A percentile compares a stretch with the other conserved stretches of the same genome.
These are phyloP conservation scores for Chaetomium sp. DNA, from an alignment of 2,329 filamentous ascomycete species.

Conservation along the genomic window DNA sequence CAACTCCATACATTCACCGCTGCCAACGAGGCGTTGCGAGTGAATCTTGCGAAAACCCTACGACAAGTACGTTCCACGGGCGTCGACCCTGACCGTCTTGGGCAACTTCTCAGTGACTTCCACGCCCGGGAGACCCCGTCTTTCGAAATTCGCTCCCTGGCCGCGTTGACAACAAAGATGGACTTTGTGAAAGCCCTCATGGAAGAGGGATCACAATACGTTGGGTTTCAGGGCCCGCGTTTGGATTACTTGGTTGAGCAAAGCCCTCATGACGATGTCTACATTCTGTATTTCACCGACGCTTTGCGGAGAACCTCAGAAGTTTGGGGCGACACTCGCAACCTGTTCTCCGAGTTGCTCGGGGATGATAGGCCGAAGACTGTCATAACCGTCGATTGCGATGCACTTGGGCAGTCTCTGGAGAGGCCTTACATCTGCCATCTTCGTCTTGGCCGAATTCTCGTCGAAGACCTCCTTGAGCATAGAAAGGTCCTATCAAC, in stretches of 20 bases:
- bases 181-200: neutral
- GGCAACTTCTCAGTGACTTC: neutral
- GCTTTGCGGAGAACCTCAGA: neutral
- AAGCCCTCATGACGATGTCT: neutral
- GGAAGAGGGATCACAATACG: neutral
- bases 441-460: neutral
- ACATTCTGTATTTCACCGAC: conserved; percentile 1
- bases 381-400: neutral
- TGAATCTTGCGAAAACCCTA: neutral
- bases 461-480: neutral
- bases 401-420: neutral
- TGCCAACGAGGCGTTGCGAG: neutral
- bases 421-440: neutral
- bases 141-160: neutral
- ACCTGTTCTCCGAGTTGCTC: neutral
- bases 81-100: neutral
- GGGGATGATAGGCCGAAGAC: neutral
- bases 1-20: neutral
- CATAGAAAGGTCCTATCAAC: neutral
- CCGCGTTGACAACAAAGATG: neutral
- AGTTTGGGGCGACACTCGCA: neutral
- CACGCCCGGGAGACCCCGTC: neutral
- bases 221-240: neutral
- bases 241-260: neutral
- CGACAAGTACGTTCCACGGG: neutral